Percentiles rank a stretch among this genome's conserved stretches.
These are phyloP conservation scores for Takakia lepidozioides DNA, from an alignment of 225 moss, liverwort and hornwort genomes.

Conservation along the genomic window DNA sequence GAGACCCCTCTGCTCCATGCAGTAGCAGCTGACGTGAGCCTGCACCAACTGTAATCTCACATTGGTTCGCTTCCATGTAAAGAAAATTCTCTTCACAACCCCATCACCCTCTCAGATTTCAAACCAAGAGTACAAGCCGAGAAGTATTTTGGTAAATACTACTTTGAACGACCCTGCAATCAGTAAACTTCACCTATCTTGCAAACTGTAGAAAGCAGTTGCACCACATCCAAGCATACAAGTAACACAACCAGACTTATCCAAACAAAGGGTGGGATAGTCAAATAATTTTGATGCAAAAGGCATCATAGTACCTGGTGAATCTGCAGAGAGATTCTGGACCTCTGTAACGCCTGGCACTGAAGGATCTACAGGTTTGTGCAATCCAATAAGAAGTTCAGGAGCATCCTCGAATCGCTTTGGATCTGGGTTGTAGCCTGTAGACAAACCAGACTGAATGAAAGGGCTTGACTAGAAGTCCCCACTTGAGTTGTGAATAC, in stretches of 20 bases:
- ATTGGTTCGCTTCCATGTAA: conserved; percentile 9
- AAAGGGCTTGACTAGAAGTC: too few relatives aligned
- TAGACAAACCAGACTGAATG: too few relatives aligned
- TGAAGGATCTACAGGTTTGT: neutral
- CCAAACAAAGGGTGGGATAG: neutral
- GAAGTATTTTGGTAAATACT: too few relatives aligned
- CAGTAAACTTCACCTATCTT: too few relatives aligned
- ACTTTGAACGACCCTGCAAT: too few relatives aligned
- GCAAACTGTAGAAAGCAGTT: too few relatives aligned
- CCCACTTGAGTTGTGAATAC: too few relatives aligned
- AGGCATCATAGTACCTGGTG: neutral
- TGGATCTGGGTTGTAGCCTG: conserved; percentile 7
- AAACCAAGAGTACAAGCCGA: too few relatives aligned
- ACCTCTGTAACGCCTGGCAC: neutral
- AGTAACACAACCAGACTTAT: neutral
- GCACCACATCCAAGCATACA: too few relatives aligned
- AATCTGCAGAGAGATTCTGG: neutral
- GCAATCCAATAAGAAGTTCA: neutral
- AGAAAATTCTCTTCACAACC: too few relatives aligned
- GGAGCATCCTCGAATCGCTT: conserved; percentile 5
- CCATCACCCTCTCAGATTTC: too few relatives aligned
- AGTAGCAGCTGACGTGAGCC: conserved; percentile 6
- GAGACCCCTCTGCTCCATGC: neutral
- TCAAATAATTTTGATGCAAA: neutral
- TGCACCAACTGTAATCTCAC: conserved; percentile 11